A percentile compares a stretch with the other conserved stretches of the same genome.
Evolutionary conservation across 371 early-diverging fungal genomes (phyloP).

Genomic region (Saksenaea oblongispora): DNA sequence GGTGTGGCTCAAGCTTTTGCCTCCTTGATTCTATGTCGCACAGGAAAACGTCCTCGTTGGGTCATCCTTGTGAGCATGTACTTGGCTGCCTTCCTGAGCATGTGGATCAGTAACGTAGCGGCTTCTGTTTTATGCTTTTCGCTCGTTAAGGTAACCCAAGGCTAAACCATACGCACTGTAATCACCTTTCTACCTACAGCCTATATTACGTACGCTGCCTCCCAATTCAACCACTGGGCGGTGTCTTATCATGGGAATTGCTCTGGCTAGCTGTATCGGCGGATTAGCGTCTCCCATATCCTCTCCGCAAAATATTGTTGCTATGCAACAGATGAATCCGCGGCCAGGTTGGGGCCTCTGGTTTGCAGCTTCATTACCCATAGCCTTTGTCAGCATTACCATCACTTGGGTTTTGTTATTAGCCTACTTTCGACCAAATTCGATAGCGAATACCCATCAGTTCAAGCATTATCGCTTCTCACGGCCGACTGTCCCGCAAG

Average conservation of each 20-base stretch:
- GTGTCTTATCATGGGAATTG: slow-evolving; percentile 89
- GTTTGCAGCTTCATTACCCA: slow-evolving; percentile 78
- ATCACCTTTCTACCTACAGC: slow-evolving; percentile 32
- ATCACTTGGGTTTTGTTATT: slow-evolving; percentile 81
- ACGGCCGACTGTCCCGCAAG: slow-evolving; percentile 37
- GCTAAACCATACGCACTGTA: neutral
- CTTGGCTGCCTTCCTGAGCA: slow-evolving; percentile 72
- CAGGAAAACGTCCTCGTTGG: slow-evolving; percentile 67
- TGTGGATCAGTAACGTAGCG: slow-evolving; percentile 86
- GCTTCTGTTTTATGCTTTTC: slow-evolving; percentile 85
- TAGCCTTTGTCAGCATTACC: slow-evolving; percentile 68
- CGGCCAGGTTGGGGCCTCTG: slow-evolving; percentile 84
- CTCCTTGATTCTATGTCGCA: slow-evolving; percentile 60
- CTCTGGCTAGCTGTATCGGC: slow-evolving; percentile 92
- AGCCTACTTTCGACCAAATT: slow-evolving; percentile 59
- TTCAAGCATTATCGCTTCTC: neutral
- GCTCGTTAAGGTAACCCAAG: neutral
- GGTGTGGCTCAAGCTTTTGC: slow-evolving; percentile 71
- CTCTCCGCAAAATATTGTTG: slow-evolving; percentile 92
- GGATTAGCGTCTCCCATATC: slow-evolving; percentile 95
- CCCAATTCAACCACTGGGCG: slow-evolving; percentile 53
- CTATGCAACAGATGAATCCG: slow-evolving; percentile 84
- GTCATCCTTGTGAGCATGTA: slow-evolving; percentile 78
- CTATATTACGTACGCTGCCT: slow-evolving; percentile 73
- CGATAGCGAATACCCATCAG: slow-evolving; percentile 7